These are phyloP conservation scores for Phylloporus sp. DNA, from an alignment of 768 basidiomycete genomes.

Conservation along the genomic window DNA sequence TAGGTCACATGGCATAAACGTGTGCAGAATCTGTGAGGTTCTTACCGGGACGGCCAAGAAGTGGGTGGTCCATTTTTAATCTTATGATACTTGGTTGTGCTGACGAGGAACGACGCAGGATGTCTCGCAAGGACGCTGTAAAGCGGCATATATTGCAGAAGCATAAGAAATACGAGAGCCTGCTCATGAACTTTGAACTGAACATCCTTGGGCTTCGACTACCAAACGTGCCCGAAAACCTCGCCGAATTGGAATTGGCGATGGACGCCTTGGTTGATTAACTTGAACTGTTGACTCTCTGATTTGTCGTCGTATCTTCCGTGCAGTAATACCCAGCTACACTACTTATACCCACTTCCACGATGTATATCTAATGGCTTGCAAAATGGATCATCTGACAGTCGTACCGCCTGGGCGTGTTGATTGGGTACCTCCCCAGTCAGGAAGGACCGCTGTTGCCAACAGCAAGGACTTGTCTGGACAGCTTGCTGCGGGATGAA, in stretches of 20 bases:
- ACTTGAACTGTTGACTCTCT: no score
- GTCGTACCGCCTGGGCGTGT: no score
- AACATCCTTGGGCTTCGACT: neutral
- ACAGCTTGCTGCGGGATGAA: no score
- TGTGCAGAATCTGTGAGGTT: neutral
- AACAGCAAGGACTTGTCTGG: no score
- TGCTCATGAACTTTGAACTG: neutral
- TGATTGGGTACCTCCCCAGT: no score
- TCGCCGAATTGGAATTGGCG: neutral
- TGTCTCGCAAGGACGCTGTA: constrained; percentile 1
- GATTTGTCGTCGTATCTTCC: no score
- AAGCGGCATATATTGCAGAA: neutral
- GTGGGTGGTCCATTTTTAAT: neutral
- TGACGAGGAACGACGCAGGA: neutral
- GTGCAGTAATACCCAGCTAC: no score
- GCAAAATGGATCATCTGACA: no score
- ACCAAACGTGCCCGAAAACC: neutral
- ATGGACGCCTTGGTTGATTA: no score
- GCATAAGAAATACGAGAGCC: neutral
- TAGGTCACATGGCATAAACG: neutral
- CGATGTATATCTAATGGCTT: no score
- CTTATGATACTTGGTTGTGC: neutral
- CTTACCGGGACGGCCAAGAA: neutral
- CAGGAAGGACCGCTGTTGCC: no score
- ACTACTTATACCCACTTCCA: no score